Conservation (phyloP, 177 flowering plant genomes). For the Tripterygium wilfordii region DNA sequence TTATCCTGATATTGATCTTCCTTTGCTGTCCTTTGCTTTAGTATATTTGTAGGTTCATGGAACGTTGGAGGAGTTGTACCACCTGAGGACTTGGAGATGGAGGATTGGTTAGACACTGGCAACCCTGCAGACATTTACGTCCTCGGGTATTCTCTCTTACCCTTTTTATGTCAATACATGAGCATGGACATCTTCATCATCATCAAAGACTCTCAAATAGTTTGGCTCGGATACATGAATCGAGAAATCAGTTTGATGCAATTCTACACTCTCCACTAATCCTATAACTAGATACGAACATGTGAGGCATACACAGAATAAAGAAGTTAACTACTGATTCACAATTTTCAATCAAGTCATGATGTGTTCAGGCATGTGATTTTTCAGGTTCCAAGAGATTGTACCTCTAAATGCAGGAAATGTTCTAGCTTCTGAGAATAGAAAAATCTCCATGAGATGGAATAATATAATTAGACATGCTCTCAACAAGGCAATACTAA, state of each 20-base stretch:
- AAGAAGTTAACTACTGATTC: too few relatives aligned
- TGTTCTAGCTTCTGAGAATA: conserved; percentile 54
- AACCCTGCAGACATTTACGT: conserved; percentile 57
- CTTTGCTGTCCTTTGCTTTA: too few relatives aligned
- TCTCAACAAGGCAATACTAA: conserved; percentile 43
- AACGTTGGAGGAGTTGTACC: conserved; percentile 77
- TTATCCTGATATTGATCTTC: too few relatives aligned
- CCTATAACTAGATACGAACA: too few relatives aligned
- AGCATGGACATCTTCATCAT: too few relatives aligned
- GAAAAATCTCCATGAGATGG: conserved; percentile 51
- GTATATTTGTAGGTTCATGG: conserved; percentile 75
- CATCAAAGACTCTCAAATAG: too few relatives aligned
- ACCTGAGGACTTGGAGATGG: conserved; percentile 44
- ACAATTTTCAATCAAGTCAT: not conserved
- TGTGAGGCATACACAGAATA: too few relatives aligned
- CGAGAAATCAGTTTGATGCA: too few relatives aligned
- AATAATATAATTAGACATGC: conserved; percentile 55
- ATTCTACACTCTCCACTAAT: too few relatives aligned
- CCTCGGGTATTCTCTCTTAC: conserved; percentile 46
- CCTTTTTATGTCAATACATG: not conserved
- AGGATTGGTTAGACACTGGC: conserved; percentile 42
- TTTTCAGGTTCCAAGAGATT: conserved; percentile 70
- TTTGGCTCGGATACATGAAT: too few relatives aligned
- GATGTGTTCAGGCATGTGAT: not conserved
- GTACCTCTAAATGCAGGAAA: conserved; percentile 64